Percentiles rank a stretch among this genome's conserved stretches.
phyloP scores from a whole-genome alignment of 1,284 basidiomycete genomes.

The Trichosporon sp. region DNA sequence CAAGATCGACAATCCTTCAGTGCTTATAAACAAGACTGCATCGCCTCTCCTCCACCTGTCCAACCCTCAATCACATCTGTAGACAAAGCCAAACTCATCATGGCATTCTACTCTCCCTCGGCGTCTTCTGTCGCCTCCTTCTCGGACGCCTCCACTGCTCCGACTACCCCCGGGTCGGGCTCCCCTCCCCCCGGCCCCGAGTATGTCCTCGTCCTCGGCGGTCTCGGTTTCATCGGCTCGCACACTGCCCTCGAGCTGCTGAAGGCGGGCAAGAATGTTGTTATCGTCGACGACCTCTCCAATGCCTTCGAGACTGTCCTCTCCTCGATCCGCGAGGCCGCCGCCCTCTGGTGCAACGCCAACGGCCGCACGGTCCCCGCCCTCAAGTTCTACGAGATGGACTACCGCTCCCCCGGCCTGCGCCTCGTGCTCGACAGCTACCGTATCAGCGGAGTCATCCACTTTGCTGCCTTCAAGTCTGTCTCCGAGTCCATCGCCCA shows the following conservation, averaged over 20 bases:
- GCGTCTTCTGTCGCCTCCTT: slow-evolving; percentile 7
- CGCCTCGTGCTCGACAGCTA: slow-evolving; percentile 21
- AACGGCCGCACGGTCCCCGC: slow-evolving; percentile 7
- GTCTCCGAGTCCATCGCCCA: slow-evolving; percentile 21
- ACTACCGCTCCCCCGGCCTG: slow-evolving; percentile 21
- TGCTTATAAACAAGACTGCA: background rate
- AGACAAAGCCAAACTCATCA: background rate
- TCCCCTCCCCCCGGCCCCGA: background rate
- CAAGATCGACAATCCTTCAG: background rate
- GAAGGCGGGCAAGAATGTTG: slow-evolving; percentile 26
- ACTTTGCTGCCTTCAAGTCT: slow-evolving; percentile 26
- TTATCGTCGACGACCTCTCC: slow-evolving; percentile 26
- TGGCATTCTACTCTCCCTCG: slow-evolving; percentile 14
- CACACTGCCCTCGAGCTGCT: slow-evolving; percentile 27
- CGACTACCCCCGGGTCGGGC: slow-evolving; percentile 16
- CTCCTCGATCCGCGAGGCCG: slow-evolving; percentile 15
- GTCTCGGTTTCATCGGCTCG: slow-evolving; percentile 24
- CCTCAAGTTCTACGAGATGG: slow-evolving; percentile 20
- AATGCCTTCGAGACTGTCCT: slow-evolving; percentile 20
- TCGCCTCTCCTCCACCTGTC: background rate
- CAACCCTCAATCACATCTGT: background rate
- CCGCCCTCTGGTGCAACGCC: slow-evolving; percentile 14
- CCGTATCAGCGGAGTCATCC: slow-evolving; percentile 25
- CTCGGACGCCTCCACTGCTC: slow-evolving; percentile 9
- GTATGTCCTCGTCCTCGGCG: slow-evolving; percentile 25